Conservation (phyloP, 1,139 yeast genomes). For the Tardiomyces digboiensis region DNA sequence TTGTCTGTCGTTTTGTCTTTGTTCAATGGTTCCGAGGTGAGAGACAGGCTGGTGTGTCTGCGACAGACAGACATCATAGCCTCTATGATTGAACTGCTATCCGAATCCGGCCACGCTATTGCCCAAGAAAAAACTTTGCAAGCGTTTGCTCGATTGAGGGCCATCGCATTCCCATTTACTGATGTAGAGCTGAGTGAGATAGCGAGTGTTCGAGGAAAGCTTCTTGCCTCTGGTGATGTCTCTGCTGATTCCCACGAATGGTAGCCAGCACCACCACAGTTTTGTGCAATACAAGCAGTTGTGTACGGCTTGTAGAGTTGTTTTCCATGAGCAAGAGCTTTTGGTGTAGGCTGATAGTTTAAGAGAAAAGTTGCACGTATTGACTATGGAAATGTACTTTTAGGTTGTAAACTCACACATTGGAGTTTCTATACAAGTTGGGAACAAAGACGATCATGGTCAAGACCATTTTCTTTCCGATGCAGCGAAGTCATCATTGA, state of each 20-base stretch:
- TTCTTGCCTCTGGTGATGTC: slow-evolving; percentile 2
- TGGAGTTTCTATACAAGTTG: too few species aligned
- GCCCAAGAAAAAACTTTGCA: slow-evolving; percentile 54
- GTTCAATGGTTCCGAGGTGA: slow-evolving; percentile 41
- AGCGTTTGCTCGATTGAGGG: slow-evolving; percentile 38
- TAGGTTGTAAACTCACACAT: too few species aligned
- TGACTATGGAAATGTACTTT: too few species aligned
- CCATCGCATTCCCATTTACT: slow-evolving; percentile 39
- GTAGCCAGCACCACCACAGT: too few species aligned
- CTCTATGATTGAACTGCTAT: slow-evolving; percentile 31
- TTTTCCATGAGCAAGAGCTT: too few species aligned
- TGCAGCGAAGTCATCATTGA: slow-evolving; percentile 22
- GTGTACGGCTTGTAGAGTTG: too few species aligned
- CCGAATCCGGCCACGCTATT: slow-evolving; percentile 36
- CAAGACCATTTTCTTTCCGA: slow-evolving; percentile 26
- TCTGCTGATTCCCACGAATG: not conserved
- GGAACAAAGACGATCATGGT: too few species aligned
- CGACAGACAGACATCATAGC: slow-evolving; percentile 34
- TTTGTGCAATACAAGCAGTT: too few species aligned
- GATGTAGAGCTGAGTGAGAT: slow-evolving; percentile 37
- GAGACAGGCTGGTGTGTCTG: slow-evolving; percentile 32
- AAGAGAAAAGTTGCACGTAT: too few species aligned
- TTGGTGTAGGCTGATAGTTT: too few species aligned
- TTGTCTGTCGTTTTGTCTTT: slow-evolving; percentile 45
- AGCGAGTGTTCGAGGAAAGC: slow-evolving; percentile 28